A percentile compares a stretch with the other conserved stretches of the same genome.
Conservation (phyloP, 176 grass and related monocot genomes). For the Triticum timopheevii region DNA sequence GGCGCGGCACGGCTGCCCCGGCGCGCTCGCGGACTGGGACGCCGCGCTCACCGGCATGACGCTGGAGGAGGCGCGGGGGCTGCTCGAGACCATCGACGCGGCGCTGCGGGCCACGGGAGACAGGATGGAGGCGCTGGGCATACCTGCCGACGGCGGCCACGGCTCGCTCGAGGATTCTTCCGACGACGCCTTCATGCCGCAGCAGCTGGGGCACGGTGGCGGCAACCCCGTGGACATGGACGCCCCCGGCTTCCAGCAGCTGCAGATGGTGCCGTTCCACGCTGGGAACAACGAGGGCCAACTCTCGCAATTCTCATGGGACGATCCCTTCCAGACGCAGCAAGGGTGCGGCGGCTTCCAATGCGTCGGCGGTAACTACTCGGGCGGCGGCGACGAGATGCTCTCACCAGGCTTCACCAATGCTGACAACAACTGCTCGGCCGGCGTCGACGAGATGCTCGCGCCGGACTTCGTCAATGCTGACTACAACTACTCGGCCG, state of each 20-base stretch:
- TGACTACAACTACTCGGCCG: background rate
- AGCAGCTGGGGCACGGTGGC: background rate
- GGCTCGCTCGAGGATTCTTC: background rate
- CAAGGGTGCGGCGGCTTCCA: background rate
- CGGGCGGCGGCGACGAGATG: too few species aligned
- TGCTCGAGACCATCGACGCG: constrained; percentile 8
- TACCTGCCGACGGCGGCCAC: background rate
- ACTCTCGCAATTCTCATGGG: background rate
- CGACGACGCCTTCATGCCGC: background rate
- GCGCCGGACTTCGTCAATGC: too few species aligned
- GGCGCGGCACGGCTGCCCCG: background rate
- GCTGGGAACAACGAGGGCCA: background rate
- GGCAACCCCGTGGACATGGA: background rate
- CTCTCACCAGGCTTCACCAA: too few species aligned
- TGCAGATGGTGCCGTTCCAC: background rate
- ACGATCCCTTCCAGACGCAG: background rate
- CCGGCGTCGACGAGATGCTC: too few species aligned
- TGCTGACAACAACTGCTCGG: too few species aligned
- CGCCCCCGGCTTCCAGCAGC: background rate
- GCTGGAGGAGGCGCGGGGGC: background rate
- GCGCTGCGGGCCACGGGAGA: background rate
- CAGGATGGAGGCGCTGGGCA: background rate
- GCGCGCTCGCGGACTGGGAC: constrained; percentile 12
- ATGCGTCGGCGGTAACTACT: background rate
- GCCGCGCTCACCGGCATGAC: constrained; percentile 4